Evolutionary conservation across 1,139 yeast genomes (phyloP).

Genomic region (Yamadazyma trypodendri): DNA sequence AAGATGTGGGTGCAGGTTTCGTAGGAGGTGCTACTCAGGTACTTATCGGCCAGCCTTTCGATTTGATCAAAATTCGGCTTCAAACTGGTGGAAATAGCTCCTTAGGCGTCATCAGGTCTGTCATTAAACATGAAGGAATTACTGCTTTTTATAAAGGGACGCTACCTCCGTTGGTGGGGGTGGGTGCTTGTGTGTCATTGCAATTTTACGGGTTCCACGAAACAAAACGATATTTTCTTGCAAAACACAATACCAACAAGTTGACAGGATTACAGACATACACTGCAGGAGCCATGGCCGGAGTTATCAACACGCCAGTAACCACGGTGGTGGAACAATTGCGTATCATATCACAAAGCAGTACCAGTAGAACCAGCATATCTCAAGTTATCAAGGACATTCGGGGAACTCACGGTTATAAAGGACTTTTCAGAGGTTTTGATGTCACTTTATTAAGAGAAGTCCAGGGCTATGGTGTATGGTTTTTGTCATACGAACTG

Average conservation of each 20-base stretch:
- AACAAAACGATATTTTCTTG: constrained; percentile 59
- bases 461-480: constrained; percentile 78
- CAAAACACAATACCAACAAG: constrained; percentile 15
- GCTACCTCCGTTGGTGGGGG: constrained; percentile 50
- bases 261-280: constrained; percentile 64
- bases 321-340: constrained; percentile 77
- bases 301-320: constrained; percentile 71
- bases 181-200: constrained; percentile 71
- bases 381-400: constrained; percentile 41
- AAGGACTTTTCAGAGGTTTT: constrained; percentile 61
- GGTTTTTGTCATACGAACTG: constrained; percentile 74
- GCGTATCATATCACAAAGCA: constrained; percentile 68
- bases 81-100: constrained; percentile 48
- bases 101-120: constrained; percentile 52
- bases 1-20: constrained; percentile 57
- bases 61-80: constrained; percentile 62
- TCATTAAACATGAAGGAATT: constrained; percentile 59
- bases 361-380: constrained; percentile 45
- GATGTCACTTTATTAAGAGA: constrained; percentile 64
- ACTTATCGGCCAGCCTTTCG: constrained; percentile 73
- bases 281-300: constrained; percentile 74
- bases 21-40: constrained; percentile 66
- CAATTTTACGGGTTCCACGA: constrained; percentile 81
- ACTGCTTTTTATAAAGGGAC: constrained; percentile 60
- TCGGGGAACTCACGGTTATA: constrained; percentile 44